These are phyloP conservation scores for Cystofilobasidium macerans DNA, from an alignment of 768 basidiomycete genomes.

Conservation along the genomic window DNA sequence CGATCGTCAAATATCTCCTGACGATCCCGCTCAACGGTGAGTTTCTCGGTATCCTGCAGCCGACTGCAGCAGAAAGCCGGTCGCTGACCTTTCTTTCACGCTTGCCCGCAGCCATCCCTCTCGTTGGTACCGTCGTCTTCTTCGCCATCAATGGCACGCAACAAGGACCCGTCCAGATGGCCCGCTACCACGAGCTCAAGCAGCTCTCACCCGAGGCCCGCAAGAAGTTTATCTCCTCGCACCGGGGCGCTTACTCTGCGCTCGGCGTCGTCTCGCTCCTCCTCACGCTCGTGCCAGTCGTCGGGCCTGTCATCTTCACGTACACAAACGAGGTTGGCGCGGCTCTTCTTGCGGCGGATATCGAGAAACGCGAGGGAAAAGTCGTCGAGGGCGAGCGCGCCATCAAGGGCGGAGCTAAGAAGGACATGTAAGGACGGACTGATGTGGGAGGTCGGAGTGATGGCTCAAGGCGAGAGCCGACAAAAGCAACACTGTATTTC, in stretches of 20 bases:
- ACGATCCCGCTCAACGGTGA: slow-evolving; percentile 11
- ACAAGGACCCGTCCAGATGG: slow-evolving; percentile 11
- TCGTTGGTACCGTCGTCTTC: slow-evolving; percentile 22
- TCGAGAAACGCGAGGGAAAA: slow-evolving; percentile 21
- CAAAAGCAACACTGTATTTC: no score
- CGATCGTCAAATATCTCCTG: slow-evolving; percentile 10
- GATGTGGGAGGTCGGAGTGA: no score
- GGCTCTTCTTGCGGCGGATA: slow-evolving; percentile 18
- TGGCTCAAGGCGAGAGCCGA: no score
- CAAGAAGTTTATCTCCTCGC: slow-evolving; percentile 7
- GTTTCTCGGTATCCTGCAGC: not conserved
- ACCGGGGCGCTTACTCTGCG: slow-evolving; percentile 21
- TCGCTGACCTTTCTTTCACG: not conserved
- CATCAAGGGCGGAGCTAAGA: slow-evolving; percentile 17
- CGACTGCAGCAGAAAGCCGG: no score
- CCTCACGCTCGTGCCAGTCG: slow-evolving; percentile 16
- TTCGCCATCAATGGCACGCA: slow-evolving; percentile 18
- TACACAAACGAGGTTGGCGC: slow-evolving; percentile 20
- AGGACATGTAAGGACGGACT: not conserved
- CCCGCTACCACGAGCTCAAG: slow-evolving; percentile 19
- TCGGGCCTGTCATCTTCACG: not conserved
- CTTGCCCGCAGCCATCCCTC: slow-evolving; percentile 12
- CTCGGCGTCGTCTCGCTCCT: slow-evolving; percentile 15
- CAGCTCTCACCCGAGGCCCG: not conserved
- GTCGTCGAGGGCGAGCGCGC: slow-evolving; percentile 20